phyloP scores from a whole-genome alignment of 179 eudicot genomes.

The Sideroxylon spinosum region DNA sequence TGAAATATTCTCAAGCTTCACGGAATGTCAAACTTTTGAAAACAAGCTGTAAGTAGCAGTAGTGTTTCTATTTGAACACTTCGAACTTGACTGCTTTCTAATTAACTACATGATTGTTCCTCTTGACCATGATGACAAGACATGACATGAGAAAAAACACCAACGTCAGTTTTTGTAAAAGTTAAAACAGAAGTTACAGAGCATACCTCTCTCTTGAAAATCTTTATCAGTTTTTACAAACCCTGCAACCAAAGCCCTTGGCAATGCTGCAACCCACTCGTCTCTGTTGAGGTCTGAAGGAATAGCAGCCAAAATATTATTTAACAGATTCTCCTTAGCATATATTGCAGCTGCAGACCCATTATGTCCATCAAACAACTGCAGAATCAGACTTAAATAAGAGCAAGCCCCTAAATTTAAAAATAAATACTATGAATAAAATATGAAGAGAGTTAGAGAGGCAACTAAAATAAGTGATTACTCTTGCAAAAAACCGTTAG shows the following conservation, averaged over 20 bases:
- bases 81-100: slow-evolving; percentile 4
- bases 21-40: no score
- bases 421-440: neutral
- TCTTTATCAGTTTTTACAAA: slow-evolving; percentile 96
- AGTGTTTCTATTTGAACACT: neutral
- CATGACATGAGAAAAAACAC: neutral
- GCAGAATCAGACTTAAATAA: slow-evolving; percentile 20
- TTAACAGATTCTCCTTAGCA: slow-evolving; percentile 52
- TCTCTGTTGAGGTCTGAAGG: slow-evolving; percentile 74
- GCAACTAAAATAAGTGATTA: neutral
- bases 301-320: slow-evolving; percentile 45
- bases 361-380: slow-evolving; percentile 95
- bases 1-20: no score
- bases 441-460: neutral
- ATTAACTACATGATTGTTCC: neutral
- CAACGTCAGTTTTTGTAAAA: neutral
- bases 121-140: neutral
- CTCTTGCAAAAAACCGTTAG: neutral
- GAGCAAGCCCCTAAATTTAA: neutral
- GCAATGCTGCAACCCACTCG: slow-evolving; percentile 82
- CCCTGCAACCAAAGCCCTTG: slow-evolving; percentile 92
- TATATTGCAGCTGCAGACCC: slow-evolving; percentile 75
- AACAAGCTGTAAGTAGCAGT: neutral
- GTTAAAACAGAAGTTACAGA: neutral
- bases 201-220: slow-evolving; percentile 65